Conservation (phyloP, 148 eudicot species). For the Rhododendron williamsianum region DNA sequence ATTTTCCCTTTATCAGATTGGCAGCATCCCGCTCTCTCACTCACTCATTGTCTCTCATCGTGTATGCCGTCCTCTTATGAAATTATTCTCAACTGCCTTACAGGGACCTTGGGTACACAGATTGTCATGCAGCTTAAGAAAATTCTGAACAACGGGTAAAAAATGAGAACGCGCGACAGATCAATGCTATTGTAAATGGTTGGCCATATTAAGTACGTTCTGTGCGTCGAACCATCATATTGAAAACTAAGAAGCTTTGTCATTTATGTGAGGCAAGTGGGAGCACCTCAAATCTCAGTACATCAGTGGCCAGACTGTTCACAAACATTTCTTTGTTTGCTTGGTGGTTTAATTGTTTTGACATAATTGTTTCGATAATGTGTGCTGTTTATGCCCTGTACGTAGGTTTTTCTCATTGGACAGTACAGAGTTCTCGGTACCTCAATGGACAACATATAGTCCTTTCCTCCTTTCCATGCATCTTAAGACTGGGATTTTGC, state of each 20-base stretch:
- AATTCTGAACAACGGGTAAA: not conserved
- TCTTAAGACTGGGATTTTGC: conserved; percentile 9
- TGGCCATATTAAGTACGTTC: not conserved
- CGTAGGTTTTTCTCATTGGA: not conserved
- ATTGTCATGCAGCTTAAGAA: conserved; percentile 21
- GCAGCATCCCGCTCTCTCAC: conserved; percentile 5
- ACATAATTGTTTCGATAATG: not conserved
- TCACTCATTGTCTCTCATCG: conserved; percentile 18
- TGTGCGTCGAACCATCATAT: not conserved
- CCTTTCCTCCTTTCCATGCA: conserved; percentile 23
- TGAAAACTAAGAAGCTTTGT: not conserved
- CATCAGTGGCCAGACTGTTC: not conserved
- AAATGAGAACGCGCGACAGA: not conserved
- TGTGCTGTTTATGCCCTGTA: not conserved
- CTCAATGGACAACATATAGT: conserved; percentile 14
- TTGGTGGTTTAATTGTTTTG: not conserved
- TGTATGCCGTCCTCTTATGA: conserved; percentile 14
- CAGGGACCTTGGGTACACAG: conserved; percentile 20
- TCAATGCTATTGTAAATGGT: conserved; percentile 9
- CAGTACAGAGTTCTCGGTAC: conserved; percentile 6
- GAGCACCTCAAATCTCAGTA: conserved; percentile 8
- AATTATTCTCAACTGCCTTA: conserved; percentile 9
- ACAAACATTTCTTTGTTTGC: not conserved
- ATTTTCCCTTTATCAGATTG: conserved; percentile 18
- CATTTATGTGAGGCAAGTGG: conserved; percentile 12